Base-by-base conservation (phyloP, 2,329 filamentous ascomycete genomes). In the Paecilomyces sp. region DNA sequence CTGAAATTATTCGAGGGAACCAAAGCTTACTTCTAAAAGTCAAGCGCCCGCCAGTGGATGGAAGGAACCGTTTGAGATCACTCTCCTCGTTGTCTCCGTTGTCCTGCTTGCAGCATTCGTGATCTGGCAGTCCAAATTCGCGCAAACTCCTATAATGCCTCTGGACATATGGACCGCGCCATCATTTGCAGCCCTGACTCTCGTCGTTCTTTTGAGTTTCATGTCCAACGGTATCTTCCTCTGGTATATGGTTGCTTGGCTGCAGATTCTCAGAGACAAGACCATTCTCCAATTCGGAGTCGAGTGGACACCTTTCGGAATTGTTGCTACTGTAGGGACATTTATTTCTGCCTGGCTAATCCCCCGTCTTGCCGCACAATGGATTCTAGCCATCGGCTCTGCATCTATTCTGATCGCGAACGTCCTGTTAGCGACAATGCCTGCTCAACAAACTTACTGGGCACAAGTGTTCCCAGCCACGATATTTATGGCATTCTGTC, bases 211-310 rank as follows among this genome's bases (percentile, higher is more conserved):
- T 1, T 64, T 81, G 6, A 75, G 71, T 31, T 82, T 79, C 66
- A 82, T 82, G 79, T 71, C 75, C 0, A 70, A 79, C 13, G 79
- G 79, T 0, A 80, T 78, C n/a, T 66, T 74, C 0, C 66, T 81
- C 7, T 83, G 79, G 78, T 83, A 83, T 67, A 73, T 77, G 54
- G 66, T 77, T 1, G 67, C 77, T 3, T 82, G 78, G 78, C 67
- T 78, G 31, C 74, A 79, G 59, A 64, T 76, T 9, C 65, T 82
- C 3, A 76, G 80, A 12, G 65, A 74, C n/a, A 71, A 71, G 65
- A 71, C 70, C 1, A 70, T 78, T 1, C 68, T 83, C 2, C 66
- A 77, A 11, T 73, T 75, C 30, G 75, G 73, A 0, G 65, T 74
- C 11, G 70, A 71, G 12, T 79, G 73, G 65, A 71, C 74, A 0